A percentile compares a stretch with the other conserved stretches of the same genome.
These are phyloP conservation scores for Fusarium lyarnte DNA, from an alignment of 2,329 filamentous ascomycete species.

Conservation along the genomic window DNA sequence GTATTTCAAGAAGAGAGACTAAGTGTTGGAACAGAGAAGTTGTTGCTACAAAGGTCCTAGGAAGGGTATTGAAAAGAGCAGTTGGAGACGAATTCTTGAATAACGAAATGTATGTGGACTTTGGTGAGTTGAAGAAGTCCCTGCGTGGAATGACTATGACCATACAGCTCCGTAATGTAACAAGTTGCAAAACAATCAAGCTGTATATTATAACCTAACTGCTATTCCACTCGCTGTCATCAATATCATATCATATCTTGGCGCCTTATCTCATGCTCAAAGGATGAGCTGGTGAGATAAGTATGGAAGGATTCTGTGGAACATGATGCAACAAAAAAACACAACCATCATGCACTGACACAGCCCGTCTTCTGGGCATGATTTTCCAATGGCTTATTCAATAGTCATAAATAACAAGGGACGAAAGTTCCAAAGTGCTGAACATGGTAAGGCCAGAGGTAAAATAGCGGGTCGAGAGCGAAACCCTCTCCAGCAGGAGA, in stretches of 20 bases:
- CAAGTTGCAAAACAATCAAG: neutral
- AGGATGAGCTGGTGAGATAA: neutral
- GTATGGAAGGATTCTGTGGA: slow-evolving; percentile 1
- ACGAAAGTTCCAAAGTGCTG: neutral
- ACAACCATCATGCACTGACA: neutral
- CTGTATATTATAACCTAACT: neutral
- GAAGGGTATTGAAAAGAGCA: neutral
- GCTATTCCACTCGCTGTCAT: neutral
- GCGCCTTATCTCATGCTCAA: neutral
- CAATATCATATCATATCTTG: neutral
- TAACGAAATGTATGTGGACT: neutral
- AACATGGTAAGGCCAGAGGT: neutral
- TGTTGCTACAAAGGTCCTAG: neutral
- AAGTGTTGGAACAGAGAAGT: neutral
- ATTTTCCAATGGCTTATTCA: neutral
- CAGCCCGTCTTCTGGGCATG: neutral
- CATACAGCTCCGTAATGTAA: neutral
- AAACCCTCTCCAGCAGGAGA: neutral
- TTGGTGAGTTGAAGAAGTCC: neutral
- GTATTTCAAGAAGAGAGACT: neutral
- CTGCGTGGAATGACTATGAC: neutral
- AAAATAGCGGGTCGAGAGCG: neutral
- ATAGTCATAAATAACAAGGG: neutral
- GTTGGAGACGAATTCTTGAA: neutral
- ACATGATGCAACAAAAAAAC: neutral